These are phyloP conservation scores for Hippophae tibetana DNA, from an alignment of 306 rosid genomes.

Conservation along the genomic window DNA sequence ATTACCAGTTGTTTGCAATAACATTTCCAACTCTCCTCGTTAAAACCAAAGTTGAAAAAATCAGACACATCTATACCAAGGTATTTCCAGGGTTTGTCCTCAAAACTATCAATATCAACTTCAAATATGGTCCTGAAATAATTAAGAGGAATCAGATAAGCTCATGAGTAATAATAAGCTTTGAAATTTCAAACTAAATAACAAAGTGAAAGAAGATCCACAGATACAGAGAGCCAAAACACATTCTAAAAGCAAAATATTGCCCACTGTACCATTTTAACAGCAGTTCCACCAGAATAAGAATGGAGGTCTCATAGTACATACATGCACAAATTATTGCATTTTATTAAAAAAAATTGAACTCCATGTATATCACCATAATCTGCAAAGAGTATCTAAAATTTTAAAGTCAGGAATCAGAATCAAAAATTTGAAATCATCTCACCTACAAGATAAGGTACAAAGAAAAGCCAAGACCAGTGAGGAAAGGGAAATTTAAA, in stretches of 20 bases:
- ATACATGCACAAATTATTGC: neutral
- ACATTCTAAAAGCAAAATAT: neutral
- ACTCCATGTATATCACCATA: neutral
- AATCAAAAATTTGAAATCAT: too few species aligned
- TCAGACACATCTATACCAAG: constrained; percentile 69
- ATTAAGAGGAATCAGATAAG: constrained; percentile 20
- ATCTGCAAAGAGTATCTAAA: too few species aligned
- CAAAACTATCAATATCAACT: constrained; percentile 78
- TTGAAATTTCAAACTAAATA: neutral
- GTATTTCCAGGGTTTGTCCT: constrained; percentile 94
- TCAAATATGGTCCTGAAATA: constrained; percentile 87
- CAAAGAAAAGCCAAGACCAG: too few species aligned
- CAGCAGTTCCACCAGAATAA: neutral
- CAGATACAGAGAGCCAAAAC: neutral
- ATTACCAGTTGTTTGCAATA: constrained; percentile 97
- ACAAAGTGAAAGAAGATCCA: constrained; percentile 9
- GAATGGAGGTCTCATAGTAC: neutral
- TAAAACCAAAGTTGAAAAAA: constrained; percentile 88
- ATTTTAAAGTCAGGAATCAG: too few species aligned
- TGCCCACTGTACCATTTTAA: neutral
- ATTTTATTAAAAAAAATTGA: neutral
- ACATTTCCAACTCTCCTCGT: constrained; percentile 93
- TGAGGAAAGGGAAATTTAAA: too few species aligned
- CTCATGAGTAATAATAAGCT: neutral
- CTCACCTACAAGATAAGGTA: too few species aligned